Conservation (phyloP, 108 stramenopile species). For the Phaeodactylum tricornutum region DNA sequence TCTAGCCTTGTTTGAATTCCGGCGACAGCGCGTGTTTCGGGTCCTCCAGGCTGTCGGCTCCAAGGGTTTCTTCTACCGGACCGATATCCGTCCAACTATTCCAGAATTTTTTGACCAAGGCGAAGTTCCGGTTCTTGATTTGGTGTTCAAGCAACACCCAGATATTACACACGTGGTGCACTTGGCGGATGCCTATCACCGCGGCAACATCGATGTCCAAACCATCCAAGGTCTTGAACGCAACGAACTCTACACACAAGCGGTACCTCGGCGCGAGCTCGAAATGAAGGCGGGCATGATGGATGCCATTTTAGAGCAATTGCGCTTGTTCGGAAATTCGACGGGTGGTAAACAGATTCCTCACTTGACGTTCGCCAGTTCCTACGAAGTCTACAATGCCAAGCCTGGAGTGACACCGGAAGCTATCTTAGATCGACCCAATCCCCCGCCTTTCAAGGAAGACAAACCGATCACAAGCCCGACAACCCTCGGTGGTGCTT, state of each 20-base stretch:
- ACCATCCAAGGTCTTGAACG: no score
- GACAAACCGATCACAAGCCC: conserved; percentile 53
- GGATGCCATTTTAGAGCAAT: conserved; percentile 69
- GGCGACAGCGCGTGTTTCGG: conserved; percentile 64
- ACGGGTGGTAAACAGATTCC: conserved; percentile 25
- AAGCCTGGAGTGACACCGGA: conserved; percentile 2
- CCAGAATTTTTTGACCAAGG: conserved; percentile 79
- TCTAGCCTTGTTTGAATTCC: conserved; percentile 57
- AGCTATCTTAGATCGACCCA: no score
- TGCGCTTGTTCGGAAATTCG: conserved; percentile 14
- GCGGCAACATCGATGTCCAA: background rate
- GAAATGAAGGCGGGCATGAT: conserved; percentile 60
- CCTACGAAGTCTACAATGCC: conserved; percentile 35
- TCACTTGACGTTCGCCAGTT: conserved; percentile 40
- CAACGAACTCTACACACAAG: no score
- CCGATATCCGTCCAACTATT: conserved; percentile 70
- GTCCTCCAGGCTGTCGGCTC: conserved; percentile 45
- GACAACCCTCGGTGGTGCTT: conserved; percentile 47
- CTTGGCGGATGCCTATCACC: conserved; percentile 40
- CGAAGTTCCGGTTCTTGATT: conserved; percentile 64
- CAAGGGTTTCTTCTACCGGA: conserved; percentile 46
- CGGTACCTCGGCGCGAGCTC: conserved; percentile 52
- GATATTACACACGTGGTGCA: conserved; percentile 81
- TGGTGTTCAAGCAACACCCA: conserved; percentile 54
- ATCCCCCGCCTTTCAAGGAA: conserved; percentile 26